Percentiles rank a stretch among this genome's conserved stretches.
Evolutionary conservation across 176 grass and related monocot genomes (phyloP).

Genomic region (Microstegium vimineum): DNA sequence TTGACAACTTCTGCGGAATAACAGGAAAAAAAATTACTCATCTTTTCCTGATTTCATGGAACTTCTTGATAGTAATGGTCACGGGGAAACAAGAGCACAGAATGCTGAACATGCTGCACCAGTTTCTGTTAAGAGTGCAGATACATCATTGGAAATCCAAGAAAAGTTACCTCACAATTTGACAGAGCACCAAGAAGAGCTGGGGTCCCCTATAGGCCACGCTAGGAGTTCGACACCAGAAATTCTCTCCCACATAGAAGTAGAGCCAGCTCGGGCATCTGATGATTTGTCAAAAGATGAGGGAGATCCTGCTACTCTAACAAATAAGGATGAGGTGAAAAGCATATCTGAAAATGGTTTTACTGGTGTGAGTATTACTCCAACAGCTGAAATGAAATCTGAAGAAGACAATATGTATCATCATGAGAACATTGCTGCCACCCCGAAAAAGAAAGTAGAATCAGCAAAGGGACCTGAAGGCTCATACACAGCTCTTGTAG

Average conservation of each 20-base stretch:
- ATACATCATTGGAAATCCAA: constrained; percentile 14
- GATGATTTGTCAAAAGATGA: background rate
- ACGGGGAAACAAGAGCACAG: background rate
- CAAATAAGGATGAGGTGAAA: constrained; percentile 16
- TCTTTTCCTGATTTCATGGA: constrained; percentile 28
- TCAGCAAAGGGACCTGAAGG: constrained; percentile 31
- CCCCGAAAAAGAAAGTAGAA: constrained; percentile 36
- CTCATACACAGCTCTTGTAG: constrained; percentile 52
- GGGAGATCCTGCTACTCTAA: constrained; percentile 2
- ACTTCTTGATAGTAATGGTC: constrained; percentile 18
- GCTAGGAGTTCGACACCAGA: constrained; percentile 3
- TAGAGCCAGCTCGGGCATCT: background rate
- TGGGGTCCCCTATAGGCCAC: background rate
- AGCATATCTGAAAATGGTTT: constrained; percentile 28
- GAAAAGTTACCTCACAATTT: constrained; percentile 16
- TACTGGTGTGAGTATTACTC: background rate
- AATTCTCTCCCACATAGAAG: background rate
- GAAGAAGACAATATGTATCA: constrained; percentile 18
- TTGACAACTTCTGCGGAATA: constrained; percentile 1
- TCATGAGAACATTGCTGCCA: background rate
- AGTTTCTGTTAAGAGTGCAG: constrained; percentile 16
- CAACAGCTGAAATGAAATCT: constrained; percentile 28
- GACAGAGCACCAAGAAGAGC: background rate
- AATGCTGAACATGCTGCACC: background rate
- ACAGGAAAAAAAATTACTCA: background rate